Evolutionary conservation across 208 protist species (phyloP).

Genomic region (Leishmania tarentolae): DNA sequence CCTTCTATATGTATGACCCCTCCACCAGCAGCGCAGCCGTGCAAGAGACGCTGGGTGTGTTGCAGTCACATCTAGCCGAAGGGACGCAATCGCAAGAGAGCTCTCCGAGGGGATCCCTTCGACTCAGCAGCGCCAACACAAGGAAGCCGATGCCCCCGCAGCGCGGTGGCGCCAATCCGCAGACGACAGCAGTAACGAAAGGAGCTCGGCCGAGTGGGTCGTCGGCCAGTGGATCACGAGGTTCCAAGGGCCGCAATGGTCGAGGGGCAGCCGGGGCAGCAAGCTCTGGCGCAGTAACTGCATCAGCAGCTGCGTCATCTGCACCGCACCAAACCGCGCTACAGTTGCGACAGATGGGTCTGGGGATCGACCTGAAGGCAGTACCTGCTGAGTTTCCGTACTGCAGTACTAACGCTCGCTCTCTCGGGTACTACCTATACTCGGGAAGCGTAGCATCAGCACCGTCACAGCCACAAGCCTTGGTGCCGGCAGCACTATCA

Average conservation of each 20-base stretch:
- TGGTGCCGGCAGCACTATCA: not conserved
- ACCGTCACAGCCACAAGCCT: not conserved
- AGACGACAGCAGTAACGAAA: not conserved
- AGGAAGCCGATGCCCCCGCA: not conserved
- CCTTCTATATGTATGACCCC: constrained; percentile 27
- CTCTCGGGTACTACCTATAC: constrained; percentile 15
- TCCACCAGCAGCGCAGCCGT: constrained; percentile 11
- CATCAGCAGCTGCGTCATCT: not conserved
- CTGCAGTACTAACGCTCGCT: constrained; percentile 1
- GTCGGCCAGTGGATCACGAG: not conserved
- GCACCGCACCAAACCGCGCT: not conserved
- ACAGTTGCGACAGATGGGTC: not conserved
- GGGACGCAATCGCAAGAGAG: not conserved
- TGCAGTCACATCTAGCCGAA: constrained; percentile 11
- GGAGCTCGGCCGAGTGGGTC: not conserved
- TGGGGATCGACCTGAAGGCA: constrained; percentile 4
- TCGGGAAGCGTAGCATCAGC: not conserved
- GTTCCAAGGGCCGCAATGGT: constrained; percentile 11
- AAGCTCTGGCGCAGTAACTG: not conserved
- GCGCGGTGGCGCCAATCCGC: constrained; percentile 3
- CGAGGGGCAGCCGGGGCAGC: constrained; percentile 3
- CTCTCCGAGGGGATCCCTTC: constrained; percentile 3
- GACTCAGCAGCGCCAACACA: constrained; percentile 3
- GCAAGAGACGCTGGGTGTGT: constrained; percentile 16
- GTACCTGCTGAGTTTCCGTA: constrained; percentile 13